Base-by-base conservation (phyloP, 108 stramenopile genomes). In the Skeletonema marinoi region DNA sequence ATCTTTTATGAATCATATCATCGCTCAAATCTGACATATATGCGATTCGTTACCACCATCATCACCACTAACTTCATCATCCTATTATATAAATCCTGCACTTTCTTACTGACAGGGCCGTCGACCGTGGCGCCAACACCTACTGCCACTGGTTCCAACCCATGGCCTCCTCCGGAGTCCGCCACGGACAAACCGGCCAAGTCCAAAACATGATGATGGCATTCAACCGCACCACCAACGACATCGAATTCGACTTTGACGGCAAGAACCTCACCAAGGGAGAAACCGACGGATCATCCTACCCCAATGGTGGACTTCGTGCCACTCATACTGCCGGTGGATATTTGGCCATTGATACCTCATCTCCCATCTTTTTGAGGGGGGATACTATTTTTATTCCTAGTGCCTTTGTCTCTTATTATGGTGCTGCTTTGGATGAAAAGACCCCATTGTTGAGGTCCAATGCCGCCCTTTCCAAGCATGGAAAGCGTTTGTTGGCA, bases 141-240 rank as follows among this genome's bases (percentile, higher is more conserved):
- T 98, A 93, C 89, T 96, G 95, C 86, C 97, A 98, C 78, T 96
- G 93, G 96, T 98, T 98, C 84, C 97, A 98, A 73, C 97, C 97
- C 54, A 91, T 96, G 93, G 97, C 92, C 21, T 73, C 96, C 68
- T 86, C 81, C 19, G 95, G 95, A 31, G 93, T 98, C 30, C 92
- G 97, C 70, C 96, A 96, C 85, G 97, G 97, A 61, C 88, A 90
- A 73, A 86, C 89, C 66, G 95, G 95, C 48, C 96, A 96, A 83
- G 97, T 98, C 32, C 95, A 98, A 59, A 98, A 96, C 86, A 93
- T 91, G 85, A 96, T 98, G 94, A 79, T 98, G 79, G 84, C 94
- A 74, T 96, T 98, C 85, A 88, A 96, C 76, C 51, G 67, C 19
- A 71, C 80, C 60, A 88, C 83, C 32, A 89, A 88, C 77, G 90